A percentile compares a stretch with the other conserved stretches of the same genome.
These are phyloP conservation scores for Leucogyrophana mollusca DNA, from an alignment of 768 basidiomycete species.

Conservation along the genomic window DNA sequence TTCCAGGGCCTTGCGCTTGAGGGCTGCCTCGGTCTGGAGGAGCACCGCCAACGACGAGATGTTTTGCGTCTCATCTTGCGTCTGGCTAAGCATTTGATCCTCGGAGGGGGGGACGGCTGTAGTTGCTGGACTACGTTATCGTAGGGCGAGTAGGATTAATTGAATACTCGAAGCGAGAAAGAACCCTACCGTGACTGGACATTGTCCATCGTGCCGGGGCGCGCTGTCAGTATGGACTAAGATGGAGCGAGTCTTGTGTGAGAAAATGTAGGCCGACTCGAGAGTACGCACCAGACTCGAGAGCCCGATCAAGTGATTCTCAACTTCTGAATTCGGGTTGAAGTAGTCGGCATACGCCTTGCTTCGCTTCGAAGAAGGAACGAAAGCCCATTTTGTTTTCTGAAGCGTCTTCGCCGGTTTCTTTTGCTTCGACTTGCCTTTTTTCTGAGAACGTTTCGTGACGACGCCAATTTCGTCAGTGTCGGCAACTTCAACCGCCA, in stretches of 20 bases:
- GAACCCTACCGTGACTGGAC: conserved; percentile 3
- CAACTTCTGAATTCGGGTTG: conserved; percentile 55
- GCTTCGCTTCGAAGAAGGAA: conserved; percentile 42
- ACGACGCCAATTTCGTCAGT: conserved; percentile 51
- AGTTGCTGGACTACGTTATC: conserved; percentile 2
- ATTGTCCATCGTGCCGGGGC: background rate
- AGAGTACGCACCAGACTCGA: conserved; percentile 48
- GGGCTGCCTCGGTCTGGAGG: conserved; percentile 20
- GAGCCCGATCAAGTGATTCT: conserved; percentile 61
- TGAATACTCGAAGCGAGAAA: background rate
- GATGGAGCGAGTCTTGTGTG: background rate
- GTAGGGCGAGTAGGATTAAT: background rate
- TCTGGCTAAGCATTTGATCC: conserved; percentile 22
- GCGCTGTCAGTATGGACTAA: conserved; percentile 1
- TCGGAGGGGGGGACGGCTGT: conserved; percentile 1
- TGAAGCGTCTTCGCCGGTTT: conserved; percentile 49
- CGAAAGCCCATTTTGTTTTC: conserved; percentile 59
- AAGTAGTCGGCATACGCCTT: conserved; percentile 67
- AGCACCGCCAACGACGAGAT: conserved; percentile 10
- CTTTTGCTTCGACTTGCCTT: conserved; percentile 40
- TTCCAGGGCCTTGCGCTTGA: conserved; percentile 33
- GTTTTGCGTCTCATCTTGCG: conserved; percentile 39
- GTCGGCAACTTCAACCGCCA: conserved; percentile 47
- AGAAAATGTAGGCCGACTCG: background rate
- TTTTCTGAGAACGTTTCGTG: conserved; percentile 35